Conservation (phyloP, 495 filamentous ascomycete species). For the Extremus antarcticus region DNA sequence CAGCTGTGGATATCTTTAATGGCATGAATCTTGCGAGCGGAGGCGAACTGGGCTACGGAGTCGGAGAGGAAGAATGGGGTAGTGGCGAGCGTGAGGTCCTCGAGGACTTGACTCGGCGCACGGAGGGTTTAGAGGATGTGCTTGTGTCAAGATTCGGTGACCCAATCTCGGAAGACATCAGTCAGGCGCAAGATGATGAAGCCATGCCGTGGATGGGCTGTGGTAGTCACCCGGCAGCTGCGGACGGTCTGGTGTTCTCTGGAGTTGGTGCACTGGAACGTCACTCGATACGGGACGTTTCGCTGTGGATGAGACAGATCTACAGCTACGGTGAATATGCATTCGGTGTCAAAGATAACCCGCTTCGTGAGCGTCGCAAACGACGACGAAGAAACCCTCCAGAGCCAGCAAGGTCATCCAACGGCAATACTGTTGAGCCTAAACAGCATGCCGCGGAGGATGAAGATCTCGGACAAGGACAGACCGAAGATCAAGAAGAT, state of each 20-base stretch:
- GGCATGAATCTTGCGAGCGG: conserved; percentile 84
- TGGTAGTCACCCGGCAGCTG: conserved; percentile 48
- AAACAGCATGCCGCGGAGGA: background rate
- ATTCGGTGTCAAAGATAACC: conserved; percentile 71
- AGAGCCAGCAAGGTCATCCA: background rate
- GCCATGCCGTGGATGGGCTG: conserved; percentile 53
- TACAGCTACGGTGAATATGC: conserved; percentile 66
- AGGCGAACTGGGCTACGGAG: conserved; percentile 84
- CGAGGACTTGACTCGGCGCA: conserved; percentile 62
- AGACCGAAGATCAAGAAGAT: background rate
- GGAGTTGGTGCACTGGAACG: conserved; percentile 60
- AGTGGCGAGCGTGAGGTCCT: conserved; percentile 86
- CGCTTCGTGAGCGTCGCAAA: conserved; percentile 39
- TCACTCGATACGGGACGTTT: conserved; percentile 52
- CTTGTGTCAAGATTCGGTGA: conserved; percentile 79
- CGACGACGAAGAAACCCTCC: conserved; percentile 10
- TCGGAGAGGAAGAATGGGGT: conserved; percentile 87
- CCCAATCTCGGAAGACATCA: conserved; percentile 16
- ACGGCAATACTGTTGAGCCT: background rate
- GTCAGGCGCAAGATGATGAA: conserved; percentile 7
- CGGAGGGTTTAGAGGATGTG: conserved; percentile 65
- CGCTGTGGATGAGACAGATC: conserved; percentile 74
- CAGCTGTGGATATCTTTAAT: conserved; percentile 63
- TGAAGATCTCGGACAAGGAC: background rate
- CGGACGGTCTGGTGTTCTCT: conserved; percentile 76